Evolutionary conservation across 2,329 filamentous ascomycete species (phyloP).

Genomic region (Rutstroemia sp.): DNA sequence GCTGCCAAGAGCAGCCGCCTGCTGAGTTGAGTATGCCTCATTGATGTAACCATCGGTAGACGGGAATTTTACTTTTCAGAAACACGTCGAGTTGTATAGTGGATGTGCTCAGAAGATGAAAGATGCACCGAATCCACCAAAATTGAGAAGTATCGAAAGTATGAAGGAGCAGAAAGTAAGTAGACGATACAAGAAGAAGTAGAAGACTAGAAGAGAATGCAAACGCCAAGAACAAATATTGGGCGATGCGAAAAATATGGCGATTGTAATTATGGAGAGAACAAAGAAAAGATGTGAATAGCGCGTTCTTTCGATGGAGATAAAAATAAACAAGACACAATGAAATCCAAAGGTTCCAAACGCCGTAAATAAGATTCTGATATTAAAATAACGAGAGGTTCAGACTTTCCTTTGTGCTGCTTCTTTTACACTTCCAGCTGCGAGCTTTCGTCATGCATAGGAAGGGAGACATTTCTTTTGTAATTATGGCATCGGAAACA

Average conservation of each 20-base stretch:
- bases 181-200: constrained; percentile 19
- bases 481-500: too few species aligned
- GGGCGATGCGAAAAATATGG: too few species aligned
- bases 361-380: not conserved
- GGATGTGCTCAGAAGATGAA: not conserved
- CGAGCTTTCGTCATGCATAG: too few species aligned
- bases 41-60: constrained; percentile 7
- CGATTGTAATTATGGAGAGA: too few species aligned
- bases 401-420: too few species aligned
- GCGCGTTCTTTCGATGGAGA: not conserved
- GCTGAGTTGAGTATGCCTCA: constrained; percentile 15
- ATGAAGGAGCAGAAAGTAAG: constrained; percentile 17
- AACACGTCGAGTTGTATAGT: not conserved
- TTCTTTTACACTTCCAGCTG: too few species aligned
- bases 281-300: too few species aligned
- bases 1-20: constrained; percentile 15
- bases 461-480: too few species aligned
- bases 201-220: constrained; percentile 6
- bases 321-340: not conserved
- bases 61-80: not conserved
- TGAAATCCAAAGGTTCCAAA: not conserved
- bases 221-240: too few species aligned
- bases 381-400: not conserved
- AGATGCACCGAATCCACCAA: not conserved
- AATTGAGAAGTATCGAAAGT: constrained; percentile 2